These are phyloP conservation scores for Mycena galopus DNA, from an alignment of 768 basidiomycete genomes.

Conservation along the genomic window DNA sequence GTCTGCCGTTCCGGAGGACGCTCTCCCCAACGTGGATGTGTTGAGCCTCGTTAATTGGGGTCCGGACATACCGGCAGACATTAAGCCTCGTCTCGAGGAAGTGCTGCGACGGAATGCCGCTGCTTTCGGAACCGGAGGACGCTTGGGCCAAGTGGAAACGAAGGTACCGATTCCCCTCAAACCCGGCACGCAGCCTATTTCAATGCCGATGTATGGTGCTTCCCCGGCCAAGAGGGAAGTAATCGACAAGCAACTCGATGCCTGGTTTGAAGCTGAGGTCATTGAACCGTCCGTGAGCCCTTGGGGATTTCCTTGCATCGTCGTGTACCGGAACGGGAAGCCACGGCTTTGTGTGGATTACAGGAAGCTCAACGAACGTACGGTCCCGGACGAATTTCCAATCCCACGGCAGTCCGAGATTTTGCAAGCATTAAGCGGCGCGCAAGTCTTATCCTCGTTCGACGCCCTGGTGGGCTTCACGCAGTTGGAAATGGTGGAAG, in stretches of 20 bases:
- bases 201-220: too few relatives aligned
- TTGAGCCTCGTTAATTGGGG: constrained; percentile 34
- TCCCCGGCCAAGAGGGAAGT: too few relatives aligned
- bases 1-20: too few relatives aligned
- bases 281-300: too few relatives aligned
- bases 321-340: background rate
- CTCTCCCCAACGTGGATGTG: constrained; percentile 3
- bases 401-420: constrained; percentile 44
- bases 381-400: constrained; percentile 46
- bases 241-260: too few relatives aligned
- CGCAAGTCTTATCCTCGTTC: too few relatives aligned
- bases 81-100: background rate
- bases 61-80: too few relatives aligned
- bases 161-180: constrained; percentile 38
- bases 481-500: constrained; percentile 40
- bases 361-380: constrained; percentile 21
- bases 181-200: constrained; percentile 26
- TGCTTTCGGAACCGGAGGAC: constrained; percentile 42
- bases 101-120: constrained; percentile 15
- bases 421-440: constrained; percentile 39
- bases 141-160: constrained; percentile 36
- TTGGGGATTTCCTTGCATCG: too few relatives aligned
- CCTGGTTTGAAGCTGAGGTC: too few relatives aligned
- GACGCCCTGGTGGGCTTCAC: constrained; percentile 47
- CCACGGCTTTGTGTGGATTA: constrained; percentile 45